Conservation (phyloP, 306 rosid genomes). For the Chamaecrista fasciculata region DNA sequence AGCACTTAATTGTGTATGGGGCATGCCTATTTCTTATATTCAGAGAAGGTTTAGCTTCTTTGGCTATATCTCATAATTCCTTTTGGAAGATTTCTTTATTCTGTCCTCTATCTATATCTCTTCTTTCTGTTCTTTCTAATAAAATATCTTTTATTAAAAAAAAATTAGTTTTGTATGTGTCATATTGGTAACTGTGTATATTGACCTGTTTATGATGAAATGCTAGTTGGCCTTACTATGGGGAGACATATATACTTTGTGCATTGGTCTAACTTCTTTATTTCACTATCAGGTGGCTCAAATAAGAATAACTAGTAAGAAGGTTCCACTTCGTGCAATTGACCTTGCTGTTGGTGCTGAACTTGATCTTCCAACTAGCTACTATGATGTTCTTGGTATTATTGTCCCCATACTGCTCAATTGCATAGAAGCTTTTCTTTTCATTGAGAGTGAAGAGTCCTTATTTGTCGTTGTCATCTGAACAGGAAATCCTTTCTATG, state of each 20-base stretch:
- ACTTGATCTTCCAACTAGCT: conserved; percentile 64
- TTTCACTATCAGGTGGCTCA: conserved; percentile 70
- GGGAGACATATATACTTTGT: conserved; percentile 4
- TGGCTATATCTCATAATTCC: neutral
- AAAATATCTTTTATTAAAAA: neutral
- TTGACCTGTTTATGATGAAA: neutral
- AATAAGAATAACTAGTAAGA: conserved; percentile 63
- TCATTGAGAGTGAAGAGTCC: conserved; percentile 27
- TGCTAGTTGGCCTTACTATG: conserved; percentile 1
- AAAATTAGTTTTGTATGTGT: neutral
- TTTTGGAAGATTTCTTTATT: neutral
- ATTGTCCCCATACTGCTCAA: conserved; percentile 19
- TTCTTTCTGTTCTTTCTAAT: neutral
- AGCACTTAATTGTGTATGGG: neutral
- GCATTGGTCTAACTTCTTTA: conserved; percentile 18
- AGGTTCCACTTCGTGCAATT: conserved; percentile 51
- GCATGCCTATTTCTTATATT: neutral
- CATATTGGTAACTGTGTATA: neutral
- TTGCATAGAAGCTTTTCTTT: conserved; percentile 7
- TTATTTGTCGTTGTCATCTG: conserved; percentile 28
- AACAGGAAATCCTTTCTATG: conserved; percentile 84
- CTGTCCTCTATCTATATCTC: neutral
- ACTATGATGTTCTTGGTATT: conserved; percentile 70
- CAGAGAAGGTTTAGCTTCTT: neutral
- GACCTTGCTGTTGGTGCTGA: conserved; percentile 79